Conservation (phyloP, 2,329 filamentous ascomycete genomes). For the Xylaria sp. region DNA sequence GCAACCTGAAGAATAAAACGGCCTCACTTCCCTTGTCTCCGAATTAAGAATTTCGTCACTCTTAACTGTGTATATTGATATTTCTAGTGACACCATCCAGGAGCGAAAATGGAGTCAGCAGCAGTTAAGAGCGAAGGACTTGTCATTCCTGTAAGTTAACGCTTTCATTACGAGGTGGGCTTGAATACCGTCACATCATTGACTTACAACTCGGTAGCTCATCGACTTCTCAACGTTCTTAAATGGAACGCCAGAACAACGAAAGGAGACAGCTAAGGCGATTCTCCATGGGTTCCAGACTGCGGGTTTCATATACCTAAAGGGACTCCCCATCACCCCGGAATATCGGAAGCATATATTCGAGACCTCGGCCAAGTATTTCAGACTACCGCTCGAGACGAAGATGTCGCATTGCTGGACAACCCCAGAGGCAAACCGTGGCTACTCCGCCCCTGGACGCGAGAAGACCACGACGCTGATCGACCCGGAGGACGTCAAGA, state of each 20-base stretch:
- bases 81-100: not conserved
- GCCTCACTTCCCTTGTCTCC: not conserved
- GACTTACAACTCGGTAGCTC: constrained; percentile 61
- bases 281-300: constrained; percentile 84
- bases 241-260: constrained; percentile 67
- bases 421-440: constrained; percentile 76
- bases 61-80: not conserved
- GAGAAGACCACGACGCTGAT: constrained; percentile 74
- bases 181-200: constrained; percentile 10
- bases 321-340: constrained; percentile 76
- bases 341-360: constrained; percentile 71
- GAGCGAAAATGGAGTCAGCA: constrained; percentile 51
- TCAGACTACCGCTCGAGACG: constrained; percentile 67
- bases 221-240: constrained; percentile 83
- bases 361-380: constrained; percentile 74
- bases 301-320: constrained; percentile 89
- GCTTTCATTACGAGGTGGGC: not conserved
- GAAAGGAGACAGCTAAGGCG: constrained; percentile 72
- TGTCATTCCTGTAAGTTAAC: constrained; percentile 61
- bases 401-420: constrained; percentile 78
- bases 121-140: constrained; percentile 64
- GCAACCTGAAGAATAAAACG: not conserved
- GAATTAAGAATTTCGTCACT: not conserved
- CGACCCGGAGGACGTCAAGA: constrained; percentile 66
- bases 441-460: constrained; percentile 74